Conservation (phyloP, 345 rosid genomes). For the Lepidium didymum region DNA sequence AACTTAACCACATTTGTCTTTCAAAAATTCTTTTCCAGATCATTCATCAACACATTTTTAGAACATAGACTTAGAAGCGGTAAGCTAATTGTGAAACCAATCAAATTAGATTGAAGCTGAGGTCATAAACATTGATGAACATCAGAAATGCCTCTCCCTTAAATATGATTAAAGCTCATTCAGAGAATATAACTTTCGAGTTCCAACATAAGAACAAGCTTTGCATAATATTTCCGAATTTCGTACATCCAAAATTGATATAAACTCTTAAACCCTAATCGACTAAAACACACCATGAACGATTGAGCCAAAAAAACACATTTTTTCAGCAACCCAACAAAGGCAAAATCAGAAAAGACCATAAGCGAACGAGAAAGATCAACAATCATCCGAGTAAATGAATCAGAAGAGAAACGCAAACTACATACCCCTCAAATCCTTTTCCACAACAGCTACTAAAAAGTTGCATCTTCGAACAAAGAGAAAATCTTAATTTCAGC, state of each 20-base stretch:
- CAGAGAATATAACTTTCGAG: neutral
- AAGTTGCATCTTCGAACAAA: conserved; percentile 52
- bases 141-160: neutral
- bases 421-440: conserved; percentile 58
- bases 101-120: neutral
- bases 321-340: neutral
- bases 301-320: conserved; percentile 8
- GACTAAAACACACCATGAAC: neutral
- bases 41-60: neutral
- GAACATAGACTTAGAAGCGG: neutral
- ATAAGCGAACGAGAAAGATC: neutral
- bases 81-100: neutral
- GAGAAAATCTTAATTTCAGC: neutral
- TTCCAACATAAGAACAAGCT: neutral
- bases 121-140: neutral
- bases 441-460: conserved; percentile 61
- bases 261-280: neutral
- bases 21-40: neutral
- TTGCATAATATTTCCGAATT: neutral
- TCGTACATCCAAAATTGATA: neutral
- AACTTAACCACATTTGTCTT: neutral
- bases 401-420: conserved; percentile 1
- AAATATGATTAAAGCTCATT: neutral
- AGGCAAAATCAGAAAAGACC: neutral
- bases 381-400: neutral